Percentiles rank a stretch among this genome's conserved stretches.
Evolutionary conservation across 2,329 filamentous ascomycete species (phyloP).

Genomic region (Ilyonectria sp.): DNA sequence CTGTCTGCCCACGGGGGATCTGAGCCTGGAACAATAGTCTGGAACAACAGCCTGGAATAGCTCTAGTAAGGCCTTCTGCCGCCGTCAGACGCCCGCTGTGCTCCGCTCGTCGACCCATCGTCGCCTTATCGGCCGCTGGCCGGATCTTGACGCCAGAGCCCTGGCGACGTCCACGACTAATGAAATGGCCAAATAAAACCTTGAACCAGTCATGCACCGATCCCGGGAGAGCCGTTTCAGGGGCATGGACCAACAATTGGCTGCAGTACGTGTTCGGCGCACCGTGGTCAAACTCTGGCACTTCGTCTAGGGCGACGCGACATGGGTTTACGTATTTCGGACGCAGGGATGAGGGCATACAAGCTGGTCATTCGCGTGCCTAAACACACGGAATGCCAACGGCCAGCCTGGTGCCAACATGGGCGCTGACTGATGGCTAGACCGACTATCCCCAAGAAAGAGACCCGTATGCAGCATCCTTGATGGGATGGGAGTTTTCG

Average conservation of each 20-base stretch:
- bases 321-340: slow-evolving; percentile 21
- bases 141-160: neutral
- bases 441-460: neutral
- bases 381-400: slow-evolving; percentile 6
- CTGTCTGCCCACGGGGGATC: slow-evolving; percentile 20
- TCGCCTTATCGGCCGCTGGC: neutral
- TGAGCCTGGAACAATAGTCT: slow-evolving; percentile 7
- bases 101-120: slow-evolving; percentile 13
- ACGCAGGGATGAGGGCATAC: slow-evolving; percentile 5
- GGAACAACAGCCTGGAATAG: neutral
- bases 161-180: neutral
- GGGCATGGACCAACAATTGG: neutral
- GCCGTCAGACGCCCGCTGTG: neutral
- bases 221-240: slow-evolving; percentile 9
- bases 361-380: neutral
- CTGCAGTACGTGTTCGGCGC: neutral
- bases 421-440: neutral
- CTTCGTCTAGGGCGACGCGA: slow-evolving; percentile 5
- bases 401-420: neutral
- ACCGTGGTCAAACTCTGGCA: slow-evolving; percentile 10
- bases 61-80: neutral
- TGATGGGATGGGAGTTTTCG: neutral
- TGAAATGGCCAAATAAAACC: slow-evolving; percentile 2
- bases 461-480: neutral
- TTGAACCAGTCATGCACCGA: neutral